Base-by-base conservation (phyloP, 2,329 filamentous ascomycete genomes). In the Xylariaceae sp. region DNA sequence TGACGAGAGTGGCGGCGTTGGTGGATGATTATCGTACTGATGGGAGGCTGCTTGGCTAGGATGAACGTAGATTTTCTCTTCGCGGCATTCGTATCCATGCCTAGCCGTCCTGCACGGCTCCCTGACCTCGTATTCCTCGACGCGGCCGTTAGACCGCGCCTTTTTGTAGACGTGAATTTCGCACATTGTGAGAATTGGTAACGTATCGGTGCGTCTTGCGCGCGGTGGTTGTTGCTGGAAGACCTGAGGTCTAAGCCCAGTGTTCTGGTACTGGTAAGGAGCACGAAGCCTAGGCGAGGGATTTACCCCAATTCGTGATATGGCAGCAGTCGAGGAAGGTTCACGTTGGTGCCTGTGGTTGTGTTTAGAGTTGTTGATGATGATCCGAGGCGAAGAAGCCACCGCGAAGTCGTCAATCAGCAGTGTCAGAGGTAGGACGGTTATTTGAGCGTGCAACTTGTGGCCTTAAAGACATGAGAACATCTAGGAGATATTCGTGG, bases 91-190 rank as follows among this genome's bases (percentile, higher is more conserved):
- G 22, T 61, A 54, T 42, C 64, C 65, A 34, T 63, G 55, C 16
- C 64, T 65, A 34, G 69, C 64, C 15, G 62, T 52, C 9, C 58
- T 48, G 62, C 72, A 72, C 30, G 64, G 56, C 1, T 51, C 52
- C 24, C 62, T 55, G 6, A 61, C 56, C 41, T 66, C 64, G 37
- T n/a, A n/a, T 26, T 63, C 60, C 28, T 54, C 50, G 37, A 58
- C 55, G 37, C 60, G 64, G 43, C 70, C 70, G 56, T 76, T 68
- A 3, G 71, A 65, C 63, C 69, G 67, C 52, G 68, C 54, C 55
- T 71, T 69, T 26, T 68, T 63, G 63, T 67, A 73, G 38, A 71
- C 48, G 52, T 73, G 64, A 45, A 66, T 70, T 47, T 67, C 66
- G 61, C 74, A 78, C 74, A 78, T 78, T 37, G 63, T 68, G 65